Evolutionary conservation across 441 rosid species (phyloP).

Genomic region (Mallotus repandus): DNA sequence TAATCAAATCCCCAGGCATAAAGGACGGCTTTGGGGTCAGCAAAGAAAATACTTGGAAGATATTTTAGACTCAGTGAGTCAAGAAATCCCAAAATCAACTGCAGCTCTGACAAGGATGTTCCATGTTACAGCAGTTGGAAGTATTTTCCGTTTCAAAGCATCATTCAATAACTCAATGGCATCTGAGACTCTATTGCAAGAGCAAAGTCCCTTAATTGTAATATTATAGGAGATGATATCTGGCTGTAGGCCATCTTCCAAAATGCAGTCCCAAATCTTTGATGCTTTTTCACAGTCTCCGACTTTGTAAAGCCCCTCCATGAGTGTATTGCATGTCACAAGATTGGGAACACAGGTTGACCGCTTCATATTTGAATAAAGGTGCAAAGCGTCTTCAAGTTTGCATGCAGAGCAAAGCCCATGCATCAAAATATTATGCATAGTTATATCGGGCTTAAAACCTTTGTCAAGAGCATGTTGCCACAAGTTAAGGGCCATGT

Average conservation of each 20-base stretch:
- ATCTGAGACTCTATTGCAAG: conserved; percentile 49
- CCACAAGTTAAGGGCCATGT: conserved; percentile 70
- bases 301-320: conserved; percentile 73
- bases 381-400: conserved; percentile 57
- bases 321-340: conserved; percentile 76
- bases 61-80: conserved; percentile 12
- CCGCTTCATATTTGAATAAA: conserved; percentile 56
- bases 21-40: conserved; percentile 1
- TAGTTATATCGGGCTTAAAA: conserved; percentile 60
- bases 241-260: conserved; percentile 50
- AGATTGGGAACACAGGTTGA: conserved; percentile 63
- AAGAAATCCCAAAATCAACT: conserved; percentile 26
- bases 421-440: conserved; percentile 84
- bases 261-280: conserved; percentile 63
- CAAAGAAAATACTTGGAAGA: conserved; percentile 10
- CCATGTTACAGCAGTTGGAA: conserved; percentile 72
- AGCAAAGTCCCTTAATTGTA: conserved; percentile 69
- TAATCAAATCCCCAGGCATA: conserved; percentile 6
- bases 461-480: conserved; percentile 50
- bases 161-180: conserved; percentile 64
- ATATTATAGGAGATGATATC: conserved; percentile 85
- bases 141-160: conserved; percentile 57
- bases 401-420: conserved; percentile 75
- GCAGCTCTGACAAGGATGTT: conserved; percentile 77
- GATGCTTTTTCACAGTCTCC: conserved; percentile 57